Percentiles rank a stretch among this genome's conserved stretches.
Evolutionary conservation across 1,284 basidiomycete species (phyloP).

Genomic region (Cutaneotrichosporon cutaneum): DNA sequence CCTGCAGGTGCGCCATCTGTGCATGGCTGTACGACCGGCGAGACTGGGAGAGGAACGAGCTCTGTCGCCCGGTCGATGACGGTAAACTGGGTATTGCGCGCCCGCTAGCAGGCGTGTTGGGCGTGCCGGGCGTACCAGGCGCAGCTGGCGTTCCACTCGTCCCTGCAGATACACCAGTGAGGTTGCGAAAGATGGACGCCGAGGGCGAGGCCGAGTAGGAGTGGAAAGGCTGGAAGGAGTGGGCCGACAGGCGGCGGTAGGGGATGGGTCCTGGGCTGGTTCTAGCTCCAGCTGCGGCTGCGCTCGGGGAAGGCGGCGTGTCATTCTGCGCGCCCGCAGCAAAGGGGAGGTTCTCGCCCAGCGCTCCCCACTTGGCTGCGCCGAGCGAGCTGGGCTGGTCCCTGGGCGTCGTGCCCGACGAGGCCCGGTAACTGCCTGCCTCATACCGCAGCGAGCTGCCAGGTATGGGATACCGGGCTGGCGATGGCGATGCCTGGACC

Average conservation of each 20-base stretch:
- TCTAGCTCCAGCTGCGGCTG: background rate
- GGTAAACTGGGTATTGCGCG: slow-evolving; percentile 13
- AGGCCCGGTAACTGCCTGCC: background rate
- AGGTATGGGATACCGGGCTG: background rate
- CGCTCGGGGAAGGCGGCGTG: slow-evolving; percentile 9
- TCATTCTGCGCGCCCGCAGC: slow-evolving; percentile 22
- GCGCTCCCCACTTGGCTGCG: slow-evolving; percentile 38
- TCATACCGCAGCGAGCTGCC: slow-evolving; percentile 11
- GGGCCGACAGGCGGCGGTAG: slow-evolving; percentile 45
- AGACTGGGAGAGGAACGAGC: slow-evolving; percentile 50
- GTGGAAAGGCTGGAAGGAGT: slow-evolving; percentile 46
- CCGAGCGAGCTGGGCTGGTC: slow-evolving; percentile 23
- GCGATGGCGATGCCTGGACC: background rate
- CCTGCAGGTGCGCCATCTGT: slow-evolving; percentile 44
- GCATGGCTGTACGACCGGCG: slow-evolving; percentile 51
- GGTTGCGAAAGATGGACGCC: slow-evolving; percentile 36
- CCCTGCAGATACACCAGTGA: background rate
- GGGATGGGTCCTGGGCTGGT: slow-evolving; percentile 28
- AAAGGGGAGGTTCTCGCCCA: slow-evolving; percentile 49
- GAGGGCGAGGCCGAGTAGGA: slow-evolving; percentile 42
- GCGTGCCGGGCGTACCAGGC: slow-evolving; percentile 1
- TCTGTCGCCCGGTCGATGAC: slow-evolving; percentile 29
- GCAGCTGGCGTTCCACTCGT: background rate
- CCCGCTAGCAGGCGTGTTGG: background rate
- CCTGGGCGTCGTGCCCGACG: slow-evolving; percentile 5